Percentiles rank a stretch among this genome's conserved stretches.
Evolutionary conservation across 2,329 filamentous ascomycete genomes (phyloP).

Genomic region (Phyllosticta citribraziliensis): DNA sequence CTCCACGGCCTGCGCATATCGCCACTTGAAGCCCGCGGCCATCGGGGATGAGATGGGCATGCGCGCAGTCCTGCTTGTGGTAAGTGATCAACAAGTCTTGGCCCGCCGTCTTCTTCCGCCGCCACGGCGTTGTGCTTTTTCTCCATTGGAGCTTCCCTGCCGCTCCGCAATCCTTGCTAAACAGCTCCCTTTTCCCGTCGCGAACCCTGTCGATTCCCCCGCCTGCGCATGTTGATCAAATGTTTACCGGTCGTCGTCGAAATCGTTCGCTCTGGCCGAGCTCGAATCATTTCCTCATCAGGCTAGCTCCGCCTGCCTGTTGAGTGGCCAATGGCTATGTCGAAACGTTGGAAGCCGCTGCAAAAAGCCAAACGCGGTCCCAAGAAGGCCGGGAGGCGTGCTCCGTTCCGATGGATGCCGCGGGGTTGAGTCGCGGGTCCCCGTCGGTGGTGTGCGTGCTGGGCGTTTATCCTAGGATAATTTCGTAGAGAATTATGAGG

Average conservation of each 20-base stretch:
- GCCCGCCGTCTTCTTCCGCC: not conserved
- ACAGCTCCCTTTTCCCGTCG: not conserved
- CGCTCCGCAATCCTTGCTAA: not conserved
- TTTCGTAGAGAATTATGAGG: constrained; percentile 27
- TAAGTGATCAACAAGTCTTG: not conserved
- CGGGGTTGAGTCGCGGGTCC: not conserved
- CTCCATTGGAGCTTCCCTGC: not conserved
- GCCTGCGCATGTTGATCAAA: not conserved
- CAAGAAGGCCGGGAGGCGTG: not conserved
- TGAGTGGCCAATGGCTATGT: not conserved
- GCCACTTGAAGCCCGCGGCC: not conserved
- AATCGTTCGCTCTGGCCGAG: not conserved
- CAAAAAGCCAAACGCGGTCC: not conserved
- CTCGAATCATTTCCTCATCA: not conserved
- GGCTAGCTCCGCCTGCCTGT: not conserved
- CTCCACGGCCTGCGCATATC: not conserved
- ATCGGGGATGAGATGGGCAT: not conserved
- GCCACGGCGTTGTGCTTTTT: not conserved
- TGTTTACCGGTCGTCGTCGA: not conserved
- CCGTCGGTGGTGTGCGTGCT: no score
- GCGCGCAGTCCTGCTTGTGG: not conserved
- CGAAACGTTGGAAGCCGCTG: not conserved
- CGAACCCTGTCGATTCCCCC: not conserved
- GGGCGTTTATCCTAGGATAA: constrained; percentile 12
- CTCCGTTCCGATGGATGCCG: not conserved